Percentiles rank a stretch among this genome's conserved stretches.
Conservation (phyloP, 768 basidiomycete species). For the Postia placenta region DNA sequence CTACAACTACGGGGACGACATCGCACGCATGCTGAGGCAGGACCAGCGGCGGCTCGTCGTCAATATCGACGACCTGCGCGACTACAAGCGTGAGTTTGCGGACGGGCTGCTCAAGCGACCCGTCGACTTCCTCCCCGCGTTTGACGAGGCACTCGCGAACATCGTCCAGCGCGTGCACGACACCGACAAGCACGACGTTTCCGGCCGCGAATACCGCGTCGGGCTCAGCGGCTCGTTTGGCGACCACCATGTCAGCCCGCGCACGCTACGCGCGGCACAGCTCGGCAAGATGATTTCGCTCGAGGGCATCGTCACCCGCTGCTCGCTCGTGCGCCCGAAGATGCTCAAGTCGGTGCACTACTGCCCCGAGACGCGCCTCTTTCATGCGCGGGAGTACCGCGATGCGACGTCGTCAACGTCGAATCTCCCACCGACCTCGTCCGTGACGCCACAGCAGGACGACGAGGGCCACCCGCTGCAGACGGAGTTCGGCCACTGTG, state of each 20-base stretch:
- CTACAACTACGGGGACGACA: constrained; percentile 83
- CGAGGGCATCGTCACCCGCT: constrained; percentile 97
- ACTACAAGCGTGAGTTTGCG: constrained; percentile 81
- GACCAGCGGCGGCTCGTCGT: constrained; percentile 86
- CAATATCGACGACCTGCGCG: constrained; percentile 93
- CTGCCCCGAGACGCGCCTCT: constrained; percentile 79
- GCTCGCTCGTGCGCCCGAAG: constrained; percentile 96
- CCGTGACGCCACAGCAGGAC: constrained; percentile 86
- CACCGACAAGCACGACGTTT: constrained; percentile 73
- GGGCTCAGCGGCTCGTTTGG: constrained; percentile 97
- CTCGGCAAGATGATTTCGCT: constrained; percentile 95
- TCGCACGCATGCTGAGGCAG: constrained; percentile 73
- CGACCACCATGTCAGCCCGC: constrained; percentile 94
- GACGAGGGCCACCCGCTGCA: constrained; percentile 83
- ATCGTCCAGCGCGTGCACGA: constrained; percentile 74
- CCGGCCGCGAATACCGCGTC: constrained; percentile 75
- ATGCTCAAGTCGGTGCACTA: constrained; percentile 97
- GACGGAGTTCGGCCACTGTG: constrained; percentile 88
- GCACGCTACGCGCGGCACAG: constrained; percentile 82
- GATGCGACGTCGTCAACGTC: constrained; percentile 88
- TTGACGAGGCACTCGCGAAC: constrained; percentile 76
- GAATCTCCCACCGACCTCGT: constrained; percentile 78
- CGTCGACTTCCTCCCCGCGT: constrained; percentile 78
- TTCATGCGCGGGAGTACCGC: constrained; percentile 86
- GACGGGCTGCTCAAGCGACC: constrained; percentile 73